phyloP scores from a whole-genome alignment of 2,329 filamentous ascomycete species.

The Arthroderma uncinatum region DNA sequence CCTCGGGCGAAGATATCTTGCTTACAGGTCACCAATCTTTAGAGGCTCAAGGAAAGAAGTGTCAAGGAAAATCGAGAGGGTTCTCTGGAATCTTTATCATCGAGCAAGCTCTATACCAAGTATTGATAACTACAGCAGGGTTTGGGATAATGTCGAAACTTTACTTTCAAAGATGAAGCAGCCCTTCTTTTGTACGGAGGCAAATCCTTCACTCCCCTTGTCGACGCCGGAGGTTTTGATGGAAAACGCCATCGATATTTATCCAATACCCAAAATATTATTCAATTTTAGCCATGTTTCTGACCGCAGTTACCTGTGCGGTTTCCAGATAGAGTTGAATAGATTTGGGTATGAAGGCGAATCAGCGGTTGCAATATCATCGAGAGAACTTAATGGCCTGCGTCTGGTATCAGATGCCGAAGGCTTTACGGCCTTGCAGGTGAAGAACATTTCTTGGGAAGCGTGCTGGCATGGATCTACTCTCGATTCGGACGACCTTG shows the following conservation, averaged over 20 bases:
- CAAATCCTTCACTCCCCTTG: neutral
- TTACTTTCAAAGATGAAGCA: neutral
- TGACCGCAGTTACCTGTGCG: neutral
- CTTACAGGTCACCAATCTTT: neutral
- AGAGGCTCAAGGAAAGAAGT: neutral
- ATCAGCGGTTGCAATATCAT: neutral
- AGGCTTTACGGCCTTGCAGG: neutral
- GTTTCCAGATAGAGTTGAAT: neutral
- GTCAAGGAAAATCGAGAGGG: neutral
- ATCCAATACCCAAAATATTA: neutral
- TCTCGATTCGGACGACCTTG: neutral
- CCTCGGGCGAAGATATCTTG: conserved; percentile 6
- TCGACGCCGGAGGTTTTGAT: neutral
- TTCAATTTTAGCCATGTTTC: neutral
- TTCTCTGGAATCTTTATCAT: neutral
- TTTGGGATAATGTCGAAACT: conserved; percentile 2
- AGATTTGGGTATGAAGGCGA: neutral
- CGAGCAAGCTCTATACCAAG: neutral
- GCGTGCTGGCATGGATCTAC: neutral
- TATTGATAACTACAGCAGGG: neutral
- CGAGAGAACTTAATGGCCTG: neutral
- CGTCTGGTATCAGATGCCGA: neutral
- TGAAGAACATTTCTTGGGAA: neutral
- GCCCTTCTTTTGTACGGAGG: neutral
- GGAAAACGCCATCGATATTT: neutral